Evolutionary conservation across 23 red algal genomes (phyloP).

Genomic region (Gracilaria caudata): DNA sequence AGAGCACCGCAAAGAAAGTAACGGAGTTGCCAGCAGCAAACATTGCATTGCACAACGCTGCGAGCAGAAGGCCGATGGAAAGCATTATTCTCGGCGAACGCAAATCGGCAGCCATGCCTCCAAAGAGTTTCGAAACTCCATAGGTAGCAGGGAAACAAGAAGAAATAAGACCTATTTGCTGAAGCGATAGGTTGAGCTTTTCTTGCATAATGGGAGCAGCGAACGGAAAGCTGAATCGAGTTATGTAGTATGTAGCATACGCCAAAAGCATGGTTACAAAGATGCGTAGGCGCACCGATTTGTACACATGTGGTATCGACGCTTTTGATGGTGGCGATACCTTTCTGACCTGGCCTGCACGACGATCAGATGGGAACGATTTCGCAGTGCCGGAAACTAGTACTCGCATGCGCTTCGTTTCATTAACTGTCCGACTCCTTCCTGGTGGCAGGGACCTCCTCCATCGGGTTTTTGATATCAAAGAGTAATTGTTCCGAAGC

Average conservation of each 20-base stretch:
- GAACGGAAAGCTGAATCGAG: conserved; percentile 77
- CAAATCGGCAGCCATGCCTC: conserved; percentile 66
- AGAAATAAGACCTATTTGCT: conserved; percentile 63
- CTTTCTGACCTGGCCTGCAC: background rate
- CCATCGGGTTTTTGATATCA: background rate
- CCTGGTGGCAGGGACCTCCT: background rate
- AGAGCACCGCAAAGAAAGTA: conserved; percentile 56
- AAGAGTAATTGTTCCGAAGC: background rate
- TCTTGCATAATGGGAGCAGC: conserved; percentile 68
- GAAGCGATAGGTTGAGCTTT: conserved; percentile 38
- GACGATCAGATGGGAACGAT: conserved; percentile 11
- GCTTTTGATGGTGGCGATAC: background rate
- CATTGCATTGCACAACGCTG: conserved; percentile 45
- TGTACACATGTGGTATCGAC: background rate
- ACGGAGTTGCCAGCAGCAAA: conserved; percentile 62
- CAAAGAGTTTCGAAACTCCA: conserved; percentile 73
- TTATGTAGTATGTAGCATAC: conserved; percentile 70
- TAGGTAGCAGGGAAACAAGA: conserved; percentile 63
- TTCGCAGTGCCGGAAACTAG: background rate
- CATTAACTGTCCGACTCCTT: background rate
- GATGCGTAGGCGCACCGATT: conserved; percentile 36
- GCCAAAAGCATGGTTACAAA: conserved; percentile 74
- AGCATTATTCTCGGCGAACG: conserved; percentile 64
- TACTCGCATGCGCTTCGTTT: background rate
- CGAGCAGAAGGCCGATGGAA: conserved; percentile 44